These are phyloP conservation scores for Aspergillus asperescens DNA, from an alignment of 495 filamentous ascomycete species.

Conservation along the genomic window DNA sequence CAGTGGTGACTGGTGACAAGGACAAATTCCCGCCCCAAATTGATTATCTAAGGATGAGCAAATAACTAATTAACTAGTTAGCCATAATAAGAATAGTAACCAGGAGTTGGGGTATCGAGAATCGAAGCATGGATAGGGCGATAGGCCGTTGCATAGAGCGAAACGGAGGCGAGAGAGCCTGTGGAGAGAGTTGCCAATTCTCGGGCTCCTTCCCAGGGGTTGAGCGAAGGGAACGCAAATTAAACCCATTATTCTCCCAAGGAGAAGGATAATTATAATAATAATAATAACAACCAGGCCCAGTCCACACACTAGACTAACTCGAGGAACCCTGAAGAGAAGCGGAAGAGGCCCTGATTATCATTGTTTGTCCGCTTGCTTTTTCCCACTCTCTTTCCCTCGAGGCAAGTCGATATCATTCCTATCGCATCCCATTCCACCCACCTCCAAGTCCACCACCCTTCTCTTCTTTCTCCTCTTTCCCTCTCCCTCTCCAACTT, in stretches of 20 bases:
- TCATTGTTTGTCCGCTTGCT: slow-evolving; percentile 6
- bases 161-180: not conserved
- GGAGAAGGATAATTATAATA: slow-evolving; percentile 14
- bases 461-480: slow-evolving; percentile 9
- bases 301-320: slow-evolving; percentile 10
- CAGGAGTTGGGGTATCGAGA: not conserved
- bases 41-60: not conserved
- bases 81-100: not conserved
- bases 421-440: slow-evolving; percentile 13
- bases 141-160: not conserved
- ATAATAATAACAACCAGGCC: slow-evolving; percentile 9
- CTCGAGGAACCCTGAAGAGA: not conserved
- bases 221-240: not conserved
- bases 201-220: slow-evolving; percentile 8
- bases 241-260: not conserved
- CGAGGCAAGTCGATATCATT: slow-evolving; percentile 12
- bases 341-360: slow-evolving; percentile 1
- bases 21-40: no score
- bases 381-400: slow-evolving; percentile 7
- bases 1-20: no score
- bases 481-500: slow-evolving; percentile 4
- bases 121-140: not conserved
- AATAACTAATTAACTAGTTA: not conserved
- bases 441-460: no score
- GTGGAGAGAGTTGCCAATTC: not conserved